Evolutionary conservation across 2,329 filamentous ascomycete genomes (phyloP).

Genomic region (Fusarium coffeatum): DNA sequence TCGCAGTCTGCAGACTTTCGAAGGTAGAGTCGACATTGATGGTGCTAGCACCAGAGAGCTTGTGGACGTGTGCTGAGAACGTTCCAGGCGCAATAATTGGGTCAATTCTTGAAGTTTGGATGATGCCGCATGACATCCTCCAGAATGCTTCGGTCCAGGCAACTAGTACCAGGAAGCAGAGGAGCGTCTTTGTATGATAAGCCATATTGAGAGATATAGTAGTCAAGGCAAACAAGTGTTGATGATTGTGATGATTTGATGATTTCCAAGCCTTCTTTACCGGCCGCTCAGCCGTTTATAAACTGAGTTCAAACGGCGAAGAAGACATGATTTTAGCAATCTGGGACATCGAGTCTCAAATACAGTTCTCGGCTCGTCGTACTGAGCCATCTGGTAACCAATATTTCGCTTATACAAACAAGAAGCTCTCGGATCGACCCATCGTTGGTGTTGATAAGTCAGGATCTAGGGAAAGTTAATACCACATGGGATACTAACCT

Average conservation of each 20-base stretch:
- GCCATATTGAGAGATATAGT: conserved; percentile 21
- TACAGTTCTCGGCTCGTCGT: conserved; percentile 14
- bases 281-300: not conserved
- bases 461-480: conserved; percentile 13
- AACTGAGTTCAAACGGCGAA: conserved; percentile 3
- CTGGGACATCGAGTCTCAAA: conserved; percentile 30
- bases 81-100: conserved; percentile 38
- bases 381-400: conserved; percentile 2
- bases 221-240: not conserved
- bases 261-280: conserved; percentile 20
- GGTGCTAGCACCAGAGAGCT: conserved; percentile 42
- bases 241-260: not conserved
- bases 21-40: conserved; percentile 29
- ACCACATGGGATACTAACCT: conserved; percentile 14
- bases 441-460: conserved; percentile 6
- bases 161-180: conserved; percentile 23
- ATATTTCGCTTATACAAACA: not conserved
- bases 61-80: conserved; percentile 39
- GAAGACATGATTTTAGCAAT: not conserved
- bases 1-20: conserved; percentile 33
- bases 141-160: conserved; percentile 36
- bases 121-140: conserved; percentile 42
- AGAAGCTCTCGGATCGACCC: conserved; percentile 7
- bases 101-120: conserved; percentile 40
- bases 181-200: conserved; percentile 8